Percentiles rank a stretch among this genome's conserved stretches.
Conservation (phyloP, 2,329 filamentous ascomycete species). For the Fonsecaea multimorphosa region DNA sequence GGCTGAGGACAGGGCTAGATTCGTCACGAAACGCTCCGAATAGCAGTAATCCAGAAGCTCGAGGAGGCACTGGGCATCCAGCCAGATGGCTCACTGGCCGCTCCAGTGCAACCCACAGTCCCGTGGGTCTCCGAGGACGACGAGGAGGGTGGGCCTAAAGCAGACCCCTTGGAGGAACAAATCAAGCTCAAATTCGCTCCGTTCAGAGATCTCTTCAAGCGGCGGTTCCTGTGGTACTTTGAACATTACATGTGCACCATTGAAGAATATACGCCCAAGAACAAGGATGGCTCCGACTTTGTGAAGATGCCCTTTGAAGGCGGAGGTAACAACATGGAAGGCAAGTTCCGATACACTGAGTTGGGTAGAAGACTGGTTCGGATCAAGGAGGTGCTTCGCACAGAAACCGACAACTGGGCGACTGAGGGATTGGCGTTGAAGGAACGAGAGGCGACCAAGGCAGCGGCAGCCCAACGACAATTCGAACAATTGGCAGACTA, state of each 20-base stretch:
- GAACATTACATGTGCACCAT: slow-evolving; percentile 80
- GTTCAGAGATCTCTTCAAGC: slow-evolving; percentile 89
- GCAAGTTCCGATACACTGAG: slow-evolving; percentile 79
- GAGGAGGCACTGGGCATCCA: slow-evolving; percentile 77
- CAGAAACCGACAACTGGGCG: slow-evolving; percentile 75
- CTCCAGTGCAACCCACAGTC: slow-evolving; percentile 29
- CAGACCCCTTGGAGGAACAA: slow-evolving; percentile 58
- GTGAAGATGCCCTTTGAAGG: slow-evolving; percentile 87
- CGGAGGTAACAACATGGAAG: slow-evolving; percentile 78
- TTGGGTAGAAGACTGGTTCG: slow-evolving; percentile 71
- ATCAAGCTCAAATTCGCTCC: slow-evolving; percentile 73
- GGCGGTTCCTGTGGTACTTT: slow-evolving; percentile 94
- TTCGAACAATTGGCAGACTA: slow-evolving; percentile 80
- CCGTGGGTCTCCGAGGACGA: slow-evolving; percentile 41
- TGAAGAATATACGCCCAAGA: slow-evolving; percentile 65
- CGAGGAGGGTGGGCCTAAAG: slow-evolving; percentile 45
- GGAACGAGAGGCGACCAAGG: slow-evolving; percentile 72
- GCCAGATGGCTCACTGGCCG: slow-evolving; percentile 54
- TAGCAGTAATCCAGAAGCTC: slow-evolving; percentile 83
- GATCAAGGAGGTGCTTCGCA: slow-evolving; percentile 73
- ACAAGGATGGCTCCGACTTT: slow-evolving; percentile 70
- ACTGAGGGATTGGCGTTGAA: slow-evolving; percentile 68
- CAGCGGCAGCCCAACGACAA: slow-evolving; percentile 81
- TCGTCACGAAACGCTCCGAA: slow-evolving; percentile 83
- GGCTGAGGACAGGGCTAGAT: slow-evolving; percentile 64